Percentiles rank a stretch among this genome's conserved stretches.
phyloP scores from a whole-genome alignment of 1,139 yeast species.

The Geotrichum bryndzae region DNA sequence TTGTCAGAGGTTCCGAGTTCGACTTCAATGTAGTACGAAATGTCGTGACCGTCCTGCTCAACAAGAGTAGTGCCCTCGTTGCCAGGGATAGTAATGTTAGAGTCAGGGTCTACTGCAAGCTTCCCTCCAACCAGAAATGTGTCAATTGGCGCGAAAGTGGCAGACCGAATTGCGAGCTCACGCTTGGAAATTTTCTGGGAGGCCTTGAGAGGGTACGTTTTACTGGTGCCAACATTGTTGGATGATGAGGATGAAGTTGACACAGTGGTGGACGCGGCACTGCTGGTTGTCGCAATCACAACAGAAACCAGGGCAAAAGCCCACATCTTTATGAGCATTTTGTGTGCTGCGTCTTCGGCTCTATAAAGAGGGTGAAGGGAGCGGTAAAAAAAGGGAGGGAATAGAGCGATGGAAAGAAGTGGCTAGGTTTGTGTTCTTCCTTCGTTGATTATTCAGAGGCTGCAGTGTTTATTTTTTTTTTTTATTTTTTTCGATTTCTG shows the following conservation, averaged over 20 bases:
- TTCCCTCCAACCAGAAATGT: neutral
- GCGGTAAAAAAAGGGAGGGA: neutral
- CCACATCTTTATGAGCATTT: neutral
- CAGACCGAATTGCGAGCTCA: neutral
- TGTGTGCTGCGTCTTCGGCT: neutral
- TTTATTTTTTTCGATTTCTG: too few relatives aligned
- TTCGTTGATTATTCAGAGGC: neutral
- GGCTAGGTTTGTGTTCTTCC: neutral
- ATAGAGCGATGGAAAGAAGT: neutral
- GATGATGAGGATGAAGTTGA: neutral
- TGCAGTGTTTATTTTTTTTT: too few relatives aligned
- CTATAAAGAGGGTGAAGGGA: neutral
- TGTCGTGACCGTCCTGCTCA: constrained; percentile 29
- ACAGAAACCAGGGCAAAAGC: neutral
- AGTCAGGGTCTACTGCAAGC: neutral
- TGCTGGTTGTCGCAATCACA: neutral
- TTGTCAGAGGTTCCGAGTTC: constrained; percentile 25
- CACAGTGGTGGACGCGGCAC: neutral
- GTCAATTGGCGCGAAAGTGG: neutral
- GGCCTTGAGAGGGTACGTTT: constrained; percentile 10
- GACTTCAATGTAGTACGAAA: constrained; percentile 30
- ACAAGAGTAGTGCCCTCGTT: constrained; percentile 21
- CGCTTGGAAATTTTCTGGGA: constrained; percentile 4
- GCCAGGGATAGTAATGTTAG: neutral
- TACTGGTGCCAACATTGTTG: constrained; percentile 4